Conservation (phyloP, 2,329 filamentous ascomycete species). For the Cladosporium sp. region DNA sequence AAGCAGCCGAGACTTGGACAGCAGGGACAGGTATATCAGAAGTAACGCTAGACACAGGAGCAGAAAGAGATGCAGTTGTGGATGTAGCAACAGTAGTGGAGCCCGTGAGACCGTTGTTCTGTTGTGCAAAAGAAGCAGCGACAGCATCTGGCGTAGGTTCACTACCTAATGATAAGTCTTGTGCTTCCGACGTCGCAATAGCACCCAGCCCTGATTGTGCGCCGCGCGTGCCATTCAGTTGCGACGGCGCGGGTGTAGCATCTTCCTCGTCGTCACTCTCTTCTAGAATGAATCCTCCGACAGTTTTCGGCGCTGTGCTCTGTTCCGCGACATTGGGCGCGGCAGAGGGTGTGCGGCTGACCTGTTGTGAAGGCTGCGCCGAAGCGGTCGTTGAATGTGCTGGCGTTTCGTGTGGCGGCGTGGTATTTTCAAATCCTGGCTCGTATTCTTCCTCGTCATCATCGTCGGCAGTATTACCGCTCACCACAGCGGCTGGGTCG, state of each 20-base stretch:
- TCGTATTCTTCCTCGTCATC: slow-evolving; percentile 39
- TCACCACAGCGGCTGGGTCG: slow-evolving; percentile 30
- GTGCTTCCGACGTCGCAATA: slow-evolving; percentile 29
- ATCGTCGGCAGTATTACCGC: slow-evolving; percentile 24
- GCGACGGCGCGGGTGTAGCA: slow-evolving; percentile 26
- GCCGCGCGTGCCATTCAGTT: slow-evolving; percentile 30
- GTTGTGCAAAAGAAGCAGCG: slow-evolving; percentile 26
- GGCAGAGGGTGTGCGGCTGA: slow-evolving; percentile 43
- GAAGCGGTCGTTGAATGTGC: slow-evolving; percentile 20
- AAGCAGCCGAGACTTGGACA: slow-evolving; percentile 20
- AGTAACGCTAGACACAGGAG: slow-evolving; percentile 31
- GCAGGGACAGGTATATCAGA: slow-evolving; percentile 30
- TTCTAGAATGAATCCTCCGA: slow-evolving; percentile 64
- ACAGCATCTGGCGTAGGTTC: slow-evolving; percentile 38
- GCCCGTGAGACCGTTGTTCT: slow-evolving; percentile 37
- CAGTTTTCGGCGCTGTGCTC: slow-evolving; percentile 50
- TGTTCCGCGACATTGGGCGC: slow-evolving; percentile 33
- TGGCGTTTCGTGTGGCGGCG: slow-evolving; percentile 6
- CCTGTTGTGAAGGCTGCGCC: slow-evolving; percentile 34
- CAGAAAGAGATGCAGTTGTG: slow-evolving; percentile 20
- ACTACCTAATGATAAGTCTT: slow-evolving; percentile 63
- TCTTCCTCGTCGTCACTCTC: slow-evolving; percentile 57
- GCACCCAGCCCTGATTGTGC: slow-evolving; percentile 30
- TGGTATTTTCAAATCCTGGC: slow-evolving; percentile 30
- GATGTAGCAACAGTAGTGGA: slow-evolving; percentile 30